Percentiles rank a stretch among this genome's conserved stretches.
These are phyloP conservation scores for Ceratobasidium sp. DNA, from an alignment of 1,284 basidiomycete species.

Conservation along the genomic window DNA sequence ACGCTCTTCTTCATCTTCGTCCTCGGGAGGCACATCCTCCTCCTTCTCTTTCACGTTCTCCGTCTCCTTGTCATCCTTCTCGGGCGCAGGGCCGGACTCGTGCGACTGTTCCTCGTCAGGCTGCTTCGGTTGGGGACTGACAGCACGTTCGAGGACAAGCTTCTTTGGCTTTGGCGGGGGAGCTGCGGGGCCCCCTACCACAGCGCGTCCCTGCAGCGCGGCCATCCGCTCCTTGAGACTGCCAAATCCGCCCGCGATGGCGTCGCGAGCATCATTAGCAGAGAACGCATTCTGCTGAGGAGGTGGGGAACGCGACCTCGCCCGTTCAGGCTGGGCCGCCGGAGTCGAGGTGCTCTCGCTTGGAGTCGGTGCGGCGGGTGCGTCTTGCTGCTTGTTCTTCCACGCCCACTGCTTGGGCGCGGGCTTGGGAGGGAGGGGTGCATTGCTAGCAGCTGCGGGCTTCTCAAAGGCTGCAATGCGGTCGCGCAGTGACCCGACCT, in stretches of 20 bases:
- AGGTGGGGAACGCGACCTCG: slow-evolving; percentile 47
- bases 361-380: slow-evolving; percentile 9
- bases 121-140: slow-evolving; percentile 58
- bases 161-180: slow-evolving; percentile 74
- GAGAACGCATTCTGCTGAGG: slow-evolving; percentile 64
- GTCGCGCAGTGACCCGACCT: slow-evolving; percentile 74
- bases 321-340: slow-evolving; percentile 29
- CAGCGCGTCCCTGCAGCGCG: slow-evolving; percentile 81
- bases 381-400: slow-evolving; percentile 45
- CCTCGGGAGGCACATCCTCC: slow-evolving; percentile 47
- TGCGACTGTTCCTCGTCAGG: slow-evolving; percentile 45
- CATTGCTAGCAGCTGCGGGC: slow-evolving; percentile 59
- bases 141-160: slow-evolving; percentile 57
- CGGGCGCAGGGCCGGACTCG: slow-evolving; percentile 57
- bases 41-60: slow-evolving; percentile 49
- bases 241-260: slow-evolving; percentile 66
- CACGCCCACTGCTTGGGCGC: slow-evolving; percentile 43
- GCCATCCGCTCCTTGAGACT: slow-evolving; percentile 93
- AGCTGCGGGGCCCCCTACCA: slow-evolving; percentile 66
- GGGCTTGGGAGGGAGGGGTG: slow-evolving; percentile 53
- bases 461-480: slow-evolving; percentile 85
- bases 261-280: slow-evolving; percentile 83
- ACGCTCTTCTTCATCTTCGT: slow-evolving; percentile 44
- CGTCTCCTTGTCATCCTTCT: slow-evolving; percentile 54
- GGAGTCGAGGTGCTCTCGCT: background rate